These are phyloP conservation scores for Tetracladium setigerum DNA, from an alignment of 495 filamentous ascomycete genomes.

Conservation along the genomic window DNA sequence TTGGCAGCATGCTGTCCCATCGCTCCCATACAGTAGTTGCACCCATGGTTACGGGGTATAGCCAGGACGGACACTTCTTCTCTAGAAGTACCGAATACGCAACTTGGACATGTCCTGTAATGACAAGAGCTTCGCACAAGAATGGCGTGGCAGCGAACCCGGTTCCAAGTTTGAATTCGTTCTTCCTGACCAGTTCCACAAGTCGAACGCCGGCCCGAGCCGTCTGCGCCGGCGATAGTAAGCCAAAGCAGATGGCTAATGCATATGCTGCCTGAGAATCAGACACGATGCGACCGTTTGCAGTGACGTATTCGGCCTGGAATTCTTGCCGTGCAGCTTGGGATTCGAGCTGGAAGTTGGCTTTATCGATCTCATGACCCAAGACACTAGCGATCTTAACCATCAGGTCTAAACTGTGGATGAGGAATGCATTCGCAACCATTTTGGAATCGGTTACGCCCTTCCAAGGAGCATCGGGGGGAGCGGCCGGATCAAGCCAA, in stretches of 20 bases:
- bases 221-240: slow-evolving; percentile 29
- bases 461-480: slow-evolving; percentile 29
- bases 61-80: slow-evolving; percentile 37
- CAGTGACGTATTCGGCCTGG: slow-evolving; percentile 32
- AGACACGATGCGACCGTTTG: slow-evolving; percentile 28
- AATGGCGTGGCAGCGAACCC: slow-evolving; percentile 48
- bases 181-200: slow-evolving; percentile 27
- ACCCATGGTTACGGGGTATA: slow-evolving; percentile 43
- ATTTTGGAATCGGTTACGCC: slow-evolving; percentile 29
- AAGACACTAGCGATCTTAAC: slow-evolving; percentile 24
- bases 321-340: slow-evolving; percentile 25
- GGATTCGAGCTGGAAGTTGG: slow-evolving; percentile 21
- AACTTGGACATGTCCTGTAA: slow-evolving; percentile 24
- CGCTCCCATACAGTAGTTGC: slow-evolving; percentile 48
- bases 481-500: slow-evolving; percentile 44
- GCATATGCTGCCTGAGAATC: slow-evolving; percentile 41
- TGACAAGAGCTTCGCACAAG: slow-evolving; percentile 34
- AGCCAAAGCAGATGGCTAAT: slow-evolving; percentile 36
- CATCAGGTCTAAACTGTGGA: slow-evolving; percentile 30
- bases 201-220: slow-evolving; percentile 30
- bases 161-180: slow-evolving; percentile 39
- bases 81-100: slow-evolving; percentile 14
- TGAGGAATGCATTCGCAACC: slow-evolving; percentile 43
- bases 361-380: slow-evolving; percentile 19
- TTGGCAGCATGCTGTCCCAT: slow-evolving; percentile 44